phyloP scores from a whole-genome alignment of 1,284 basidiomycete genomes.

The Sanghuangporus weigelae region DNA sequence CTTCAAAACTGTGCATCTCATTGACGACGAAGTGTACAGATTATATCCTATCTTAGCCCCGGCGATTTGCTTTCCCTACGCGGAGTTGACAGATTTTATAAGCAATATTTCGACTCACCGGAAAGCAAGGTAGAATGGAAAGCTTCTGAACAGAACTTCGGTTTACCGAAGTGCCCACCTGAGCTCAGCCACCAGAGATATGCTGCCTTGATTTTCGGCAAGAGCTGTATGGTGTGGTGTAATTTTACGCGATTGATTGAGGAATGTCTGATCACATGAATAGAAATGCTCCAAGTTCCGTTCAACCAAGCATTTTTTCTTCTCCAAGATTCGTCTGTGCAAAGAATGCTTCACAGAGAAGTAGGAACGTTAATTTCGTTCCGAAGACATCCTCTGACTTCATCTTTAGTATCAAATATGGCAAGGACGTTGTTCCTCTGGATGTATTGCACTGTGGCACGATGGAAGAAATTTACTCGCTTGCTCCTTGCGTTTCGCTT shows the following conservation, averaged over 20 bases:
- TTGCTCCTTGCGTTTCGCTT: no score
- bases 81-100: background rate
- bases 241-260: background rate
- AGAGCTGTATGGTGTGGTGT: slow-evolving; percentile 2
- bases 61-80: background rate
- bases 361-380: background rate
- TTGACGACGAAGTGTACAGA: background rate
- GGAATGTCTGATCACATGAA: background rate
- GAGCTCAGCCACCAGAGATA: slow-evolving; percentile 6
- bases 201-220: slow-evolving; percentile 7
- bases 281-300: background rate
- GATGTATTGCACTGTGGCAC: no score
- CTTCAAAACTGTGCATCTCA: no score
- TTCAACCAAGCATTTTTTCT: background rate
- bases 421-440: background rate
- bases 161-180: slow-evolving; percentile 2
- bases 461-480: no score
- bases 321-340: slow-evolving; percentile 1
- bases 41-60: background rate
- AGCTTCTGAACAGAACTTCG: background rate
- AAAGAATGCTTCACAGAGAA: background rate
- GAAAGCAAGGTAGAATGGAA: background rate
- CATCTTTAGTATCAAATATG: background rate
- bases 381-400: background rate
- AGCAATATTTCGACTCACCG: background rate